phyloP scores from a whole-genome alignment of 2,329 filamentous ascomycete genomes.

The Rhinocladiella mackenziei region DNA sequence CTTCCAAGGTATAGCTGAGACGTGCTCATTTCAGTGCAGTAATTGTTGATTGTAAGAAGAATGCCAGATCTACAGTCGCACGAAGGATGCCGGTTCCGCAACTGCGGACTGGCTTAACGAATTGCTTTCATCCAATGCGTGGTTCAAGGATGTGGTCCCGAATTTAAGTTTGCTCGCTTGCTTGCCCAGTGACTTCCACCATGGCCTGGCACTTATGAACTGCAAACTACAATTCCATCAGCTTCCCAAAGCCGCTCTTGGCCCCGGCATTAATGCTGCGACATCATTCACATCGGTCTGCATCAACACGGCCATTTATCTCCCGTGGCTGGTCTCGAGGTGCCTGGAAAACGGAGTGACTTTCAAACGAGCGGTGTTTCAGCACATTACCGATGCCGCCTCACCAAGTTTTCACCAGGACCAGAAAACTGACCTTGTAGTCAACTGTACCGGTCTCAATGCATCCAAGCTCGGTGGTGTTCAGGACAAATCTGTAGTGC shows the following conservation, averaged over 20 bases:
- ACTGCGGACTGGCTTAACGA: conserved; percentile 61
- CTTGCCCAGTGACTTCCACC: neutral
- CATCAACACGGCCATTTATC: conserved; percentile 84
- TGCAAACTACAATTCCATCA: conserved; percentile 53
- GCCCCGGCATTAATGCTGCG: conserved; percentile 63
- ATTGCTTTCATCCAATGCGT: conserved; percentile 63
- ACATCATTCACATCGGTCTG: conserved; percentile 79
- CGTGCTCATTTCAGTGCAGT: neutral
- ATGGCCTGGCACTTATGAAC: neutral
- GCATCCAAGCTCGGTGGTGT: conserved; percentile 76
- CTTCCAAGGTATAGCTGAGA: conserved; percentile 49
- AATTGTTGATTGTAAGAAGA: conserved; percentile 35
- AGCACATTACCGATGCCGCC: conserved; percentile 67
- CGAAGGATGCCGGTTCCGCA: conserved; percentile 57
- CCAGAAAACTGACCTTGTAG: conserved; percentile 59
- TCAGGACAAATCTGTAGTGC: conserved; percentile 66
- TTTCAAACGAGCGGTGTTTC: conserved; percentile 59
- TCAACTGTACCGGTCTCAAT: conserved; percentile 81
- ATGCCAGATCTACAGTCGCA: conserved; percentile 53
- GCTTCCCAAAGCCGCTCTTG: conserved; percentile 56
- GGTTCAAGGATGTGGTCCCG: conserved; percentile 68
- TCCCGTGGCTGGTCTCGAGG: conserved; percentile 78
- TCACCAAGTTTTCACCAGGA: conserved; percentile 60
- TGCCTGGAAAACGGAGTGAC: conserved; percentile 69
- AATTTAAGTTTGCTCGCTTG: conserved; percentile 48